phyloP scores from a whole-genome alignment of 257 asterid genomes.

The Jaltomata sinuosa region DNA sequence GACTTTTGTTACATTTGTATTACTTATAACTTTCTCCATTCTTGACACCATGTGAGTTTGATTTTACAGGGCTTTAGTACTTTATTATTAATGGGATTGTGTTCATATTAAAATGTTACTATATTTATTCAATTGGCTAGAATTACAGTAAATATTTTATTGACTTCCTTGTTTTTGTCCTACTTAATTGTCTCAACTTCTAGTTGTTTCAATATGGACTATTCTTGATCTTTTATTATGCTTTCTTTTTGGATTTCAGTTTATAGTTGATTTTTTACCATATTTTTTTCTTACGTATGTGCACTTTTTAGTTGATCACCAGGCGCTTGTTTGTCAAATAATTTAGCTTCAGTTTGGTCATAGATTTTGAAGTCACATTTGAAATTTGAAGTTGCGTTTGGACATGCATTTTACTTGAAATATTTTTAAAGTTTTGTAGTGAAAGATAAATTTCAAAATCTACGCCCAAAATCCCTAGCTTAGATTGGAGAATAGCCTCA shows the following conservation, averaged over 20 bases:
- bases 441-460: no score
- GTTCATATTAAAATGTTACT: background rate
- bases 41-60: background rate
- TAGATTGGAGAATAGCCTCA: no score
- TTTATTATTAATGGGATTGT: background rate
- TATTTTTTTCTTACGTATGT: background rate
- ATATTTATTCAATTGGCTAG: background rate
- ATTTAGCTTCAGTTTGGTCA: background rate
- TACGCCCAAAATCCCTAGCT: no score
- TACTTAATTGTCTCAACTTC: background rate
- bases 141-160: background rate
- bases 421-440: no score
- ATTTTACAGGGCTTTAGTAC: background rate
- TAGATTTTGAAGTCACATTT: no score
- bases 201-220: background rate
- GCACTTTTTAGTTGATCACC: background rate
- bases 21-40: no score
- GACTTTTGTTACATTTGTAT: no score
- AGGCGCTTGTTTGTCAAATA: background rate
- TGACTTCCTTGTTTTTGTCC: background rate
- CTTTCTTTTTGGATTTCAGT: background rate
- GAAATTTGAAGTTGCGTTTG: no score
- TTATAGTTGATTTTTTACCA: background rate
- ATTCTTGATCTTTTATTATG: background rate
- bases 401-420: no score